Conservation (phyloP, 257 asterid species). For the Anisodus acutangulus region DNA sequence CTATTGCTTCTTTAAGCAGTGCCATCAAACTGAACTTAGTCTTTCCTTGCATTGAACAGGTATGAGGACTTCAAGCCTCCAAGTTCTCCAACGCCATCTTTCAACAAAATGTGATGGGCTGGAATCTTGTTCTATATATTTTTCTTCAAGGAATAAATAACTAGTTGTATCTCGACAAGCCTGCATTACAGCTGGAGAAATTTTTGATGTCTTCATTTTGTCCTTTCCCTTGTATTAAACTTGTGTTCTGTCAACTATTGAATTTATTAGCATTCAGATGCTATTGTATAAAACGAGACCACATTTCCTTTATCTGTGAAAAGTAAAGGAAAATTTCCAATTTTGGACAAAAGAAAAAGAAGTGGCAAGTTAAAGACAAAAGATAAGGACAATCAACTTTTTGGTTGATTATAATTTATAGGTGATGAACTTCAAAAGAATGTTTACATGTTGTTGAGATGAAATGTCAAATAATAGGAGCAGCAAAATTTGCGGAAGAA, state of each 20-base stretch:
- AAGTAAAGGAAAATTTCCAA: neutral
- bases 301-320: neutral
- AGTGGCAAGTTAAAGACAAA: neutral
- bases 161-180: neutral
- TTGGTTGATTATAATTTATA: neutral
- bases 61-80: slow-evolving; percentile 90
- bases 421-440: neutral
- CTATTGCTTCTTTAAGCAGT: neutral
- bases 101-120: slow-evolving; percentile 41
- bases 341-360: neutral
- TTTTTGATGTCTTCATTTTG: no score
- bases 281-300: slow-evolving; percentile 2
- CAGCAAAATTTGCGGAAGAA: neutral
- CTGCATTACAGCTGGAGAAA: slow-evolving; percentile 20
- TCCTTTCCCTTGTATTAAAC: neutral
- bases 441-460: neutral
- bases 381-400: neutral
- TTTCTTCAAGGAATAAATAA: slow-evolving; percentile 14
- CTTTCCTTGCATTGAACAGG: slow-evolving; percentile 48
- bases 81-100: slow-evolving; percentile 63
- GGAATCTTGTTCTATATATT: neutral
- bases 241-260: neutral
- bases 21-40: slow-evolving; percentile 14
- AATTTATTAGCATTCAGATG: neutral
- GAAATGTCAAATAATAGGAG: neutral